phyloP scores from a whole-genome alignment of 306 rosid genomes.

The Pyrus betulifolia region DNA sequence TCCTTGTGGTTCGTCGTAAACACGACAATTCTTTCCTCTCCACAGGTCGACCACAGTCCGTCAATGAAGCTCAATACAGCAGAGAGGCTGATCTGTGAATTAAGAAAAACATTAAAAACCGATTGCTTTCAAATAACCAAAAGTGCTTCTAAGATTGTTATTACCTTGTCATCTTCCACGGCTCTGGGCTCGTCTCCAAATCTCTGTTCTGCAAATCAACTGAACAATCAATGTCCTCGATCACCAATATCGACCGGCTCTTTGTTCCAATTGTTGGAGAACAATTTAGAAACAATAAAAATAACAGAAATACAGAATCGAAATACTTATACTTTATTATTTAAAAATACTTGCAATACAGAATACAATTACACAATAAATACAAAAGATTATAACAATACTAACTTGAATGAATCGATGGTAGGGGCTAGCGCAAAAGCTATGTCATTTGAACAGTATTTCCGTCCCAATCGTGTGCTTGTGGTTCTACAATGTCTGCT shows the following conservation, averaged over 20 bases:
- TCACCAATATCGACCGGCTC: constrained; percentile 42
- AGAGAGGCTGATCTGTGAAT: constrained; percentile 37
- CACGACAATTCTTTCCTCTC: constrained; percentile 40
- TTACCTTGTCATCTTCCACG: constrained; percentile 36
- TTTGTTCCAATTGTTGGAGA: constrained; percentile 28
- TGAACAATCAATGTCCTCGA: constrained; percentile 57
- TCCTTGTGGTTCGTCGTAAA: constrained; percentile 45
- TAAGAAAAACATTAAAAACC: background rate
- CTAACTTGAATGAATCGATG: no score
- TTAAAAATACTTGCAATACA: background rate
- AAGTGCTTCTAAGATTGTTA: background rate
- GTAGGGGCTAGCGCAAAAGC: no score
- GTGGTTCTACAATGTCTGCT: no score
- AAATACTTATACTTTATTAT: no score
- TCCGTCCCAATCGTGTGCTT: no score
- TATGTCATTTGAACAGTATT: no score
- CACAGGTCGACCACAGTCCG: constrained; percentile 63
- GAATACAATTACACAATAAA: constrained; percentile 9
- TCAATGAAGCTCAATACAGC: constrained; percentile 48
- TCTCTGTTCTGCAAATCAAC: constrained; percentile 39
- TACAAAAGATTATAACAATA: no score
- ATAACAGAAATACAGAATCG: constrained; percentile 20
- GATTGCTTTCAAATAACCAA: no score
- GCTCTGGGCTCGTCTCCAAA: background rate
- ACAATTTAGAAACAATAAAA: background rate